Percentiles rank a stretch among this genome's conserved stretches.
Evolutionary conservation across 192 early-diverging fungal species (phyloP).

Genomic region (Rhizoclosmatium globosum): DNA sequence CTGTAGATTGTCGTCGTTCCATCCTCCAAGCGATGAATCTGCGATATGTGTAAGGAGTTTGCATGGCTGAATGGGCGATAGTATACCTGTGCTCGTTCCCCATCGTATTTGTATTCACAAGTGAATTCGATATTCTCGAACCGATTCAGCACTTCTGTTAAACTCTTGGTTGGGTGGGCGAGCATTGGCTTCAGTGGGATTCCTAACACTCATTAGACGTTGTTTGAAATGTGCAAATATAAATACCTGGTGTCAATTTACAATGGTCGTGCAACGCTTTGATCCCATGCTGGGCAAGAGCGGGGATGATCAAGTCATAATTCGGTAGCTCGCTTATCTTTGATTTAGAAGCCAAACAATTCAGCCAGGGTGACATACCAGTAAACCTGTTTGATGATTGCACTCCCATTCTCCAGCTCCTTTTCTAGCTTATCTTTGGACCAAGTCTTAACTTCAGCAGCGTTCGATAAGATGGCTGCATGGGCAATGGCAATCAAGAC

Average conservation of each 20-base stretch:
- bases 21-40: slow-evolving; percentile 86
- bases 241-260: slow-evolving; percentile 84
- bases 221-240: background rate
- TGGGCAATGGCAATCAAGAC: slow-evolving; percentile 90
- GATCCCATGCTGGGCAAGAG: slow-evolving; percentile 80
- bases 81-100: slow-evolving; percentile 86
- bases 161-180: slow-evolving; percentile 95
- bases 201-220: slow-evolving; percentile 45
- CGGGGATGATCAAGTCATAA: slow-evolving; percentile 91
- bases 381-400: slow-evolving; percentile 72
- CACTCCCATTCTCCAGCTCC: slow-evolving; percentile 56
- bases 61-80: background rate
- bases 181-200: slow-evolving; percentile 99
- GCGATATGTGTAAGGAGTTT: background rate
- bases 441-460: slow-evolving; percentile 43
- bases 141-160: slow-evolving; percentile 91
- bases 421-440: slow-evolving; percentile 55
- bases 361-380: slow-evolving; percentile 49
- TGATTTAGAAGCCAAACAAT: no score
- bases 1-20: slow-evolving; percentile 87
- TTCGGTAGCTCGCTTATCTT: slow-evolving; percentile 79
- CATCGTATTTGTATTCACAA: slow-evolving; percentile 99
- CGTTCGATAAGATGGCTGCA: slow-evolving; percentile 71
- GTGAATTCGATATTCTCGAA: slow-evolving; percentile 94
- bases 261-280: slow-evolving; percentile 75